Conservation (phyloP, 2,329 filamentous ascomycete genomes). For the Thelonectria olida region DNA sequence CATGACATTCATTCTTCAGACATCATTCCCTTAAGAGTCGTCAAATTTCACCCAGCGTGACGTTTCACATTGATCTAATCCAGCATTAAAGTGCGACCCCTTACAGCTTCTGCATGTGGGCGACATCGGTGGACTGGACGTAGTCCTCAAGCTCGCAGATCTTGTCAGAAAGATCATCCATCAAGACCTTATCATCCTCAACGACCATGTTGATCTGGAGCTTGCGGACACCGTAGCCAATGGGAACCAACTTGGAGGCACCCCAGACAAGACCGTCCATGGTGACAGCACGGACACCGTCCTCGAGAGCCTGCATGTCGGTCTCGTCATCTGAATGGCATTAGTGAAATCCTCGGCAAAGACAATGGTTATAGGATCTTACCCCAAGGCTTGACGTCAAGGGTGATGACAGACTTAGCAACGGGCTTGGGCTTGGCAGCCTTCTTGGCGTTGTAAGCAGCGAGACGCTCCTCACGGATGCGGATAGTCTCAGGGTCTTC, state of each 20-base stretch:
- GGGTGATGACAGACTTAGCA: conserved; percentile 94
- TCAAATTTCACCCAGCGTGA: conserved; percentile 44
- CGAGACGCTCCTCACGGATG: conserved; percentile 88
- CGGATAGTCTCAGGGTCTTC: conserved; percentile 88
- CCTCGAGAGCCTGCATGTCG: conserved; percentile 84
- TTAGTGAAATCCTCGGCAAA: conserved; percentile 31
- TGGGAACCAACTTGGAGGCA: conserved; percentile 85
- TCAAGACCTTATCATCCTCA: conserved; percentile 95
- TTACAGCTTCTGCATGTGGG: conserved; percentile 94
- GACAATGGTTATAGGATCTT: conserved; percentile 52
- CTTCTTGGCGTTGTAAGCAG: conserved; percentile 98
- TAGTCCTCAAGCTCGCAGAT: conserved; percentile 89
- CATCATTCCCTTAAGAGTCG: conserved; percentile 37
- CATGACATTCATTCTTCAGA: conserved; percentile 36
- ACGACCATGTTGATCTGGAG: conserved; percentile 98
- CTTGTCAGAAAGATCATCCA: conserved; percentile 85
- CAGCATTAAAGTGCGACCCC: conserved; percentile 33
- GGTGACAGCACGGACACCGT: conserved; percentile 81
- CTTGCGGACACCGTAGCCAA: conserved; percentile 99
- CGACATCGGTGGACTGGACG: conserved; percentile 93
- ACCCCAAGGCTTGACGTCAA: conserved; percentile 99
- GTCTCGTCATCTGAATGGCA: conserved; percentile 82
- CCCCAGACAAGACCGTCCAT: conserved; percentile 97
- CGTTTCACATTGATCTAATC: conserved; percentile 43
- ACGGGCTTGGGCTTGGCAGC: conserved; percentile 88